A percentile compares a stretch with the other conserved stretches of the same genome.
Evolutionary conservation across 805 yeast species (phyloP).

Genomic region (Saturnispora hagleri): DNA sequence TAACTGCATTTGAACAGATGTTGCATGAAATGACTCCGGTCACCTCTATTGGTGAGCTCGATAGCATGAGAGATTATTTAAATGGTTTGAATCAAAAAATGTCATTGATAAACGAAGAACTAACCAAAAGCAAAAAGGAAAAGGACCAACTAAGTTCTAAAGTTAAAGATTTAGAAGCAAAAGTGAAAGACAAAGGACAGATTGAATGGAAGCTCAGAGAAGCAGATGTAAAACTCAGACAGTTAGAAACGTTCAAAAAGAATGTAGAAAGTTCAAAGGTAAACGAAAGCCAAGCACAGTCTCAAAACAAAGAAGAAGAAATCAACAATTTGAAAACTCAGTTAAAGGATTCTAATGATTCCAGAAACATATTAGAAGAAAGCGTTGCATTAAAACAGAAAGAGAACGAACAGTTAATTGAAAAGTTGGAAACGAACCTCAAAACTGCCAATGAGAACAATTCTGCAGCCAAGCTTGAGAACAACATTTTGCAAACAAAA

Average conservation of each 20-base stretch:
- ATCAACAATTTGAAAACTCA: constrained; percentile 10
- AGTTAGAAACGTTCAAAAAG: neutral
- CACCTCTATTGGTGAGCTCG: constrained; percentile 63
- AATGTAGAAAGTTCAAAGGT: neutral
- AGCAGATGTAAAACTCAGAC: constrained; percentile 8
- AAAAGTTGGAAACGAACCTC: neutral
- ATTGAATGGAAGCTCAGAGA: constrained; percentile 26
- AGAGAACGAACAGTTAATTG: neutral
- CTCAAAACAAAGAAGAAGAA: neutral
- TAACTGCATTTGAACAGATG: constrained; percentile 56
- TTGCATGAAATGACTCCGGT: constrained; percentile 77
- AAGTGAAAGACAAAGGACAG: constrained; percentile 7
- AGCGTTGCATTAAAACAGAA: neutral
- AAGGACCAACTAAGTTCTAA: constrained; percentile 12
- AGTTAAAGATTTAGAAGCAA: constrained; percentile 8
- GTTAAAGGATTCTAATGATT: neutral
- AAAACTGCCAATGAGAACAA: neutral
- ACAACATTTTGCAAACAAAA: constrained; percentile 2
- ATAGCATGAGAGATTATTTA: constrained; percentile 59
- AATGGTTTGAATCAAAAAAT: constrained; percentile 52
- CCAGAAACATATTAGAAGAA: neutral
- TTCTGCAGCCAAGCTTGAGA: neutral
- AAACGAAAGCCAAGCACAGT: neutral
- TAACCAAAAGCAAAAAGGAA: constrained; percentile 36
- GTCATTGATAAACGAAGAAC: constrained; percentile 53